These are phyloP conservation scores for Sonneratia alba DNA, from an alignment of 345 rosid genomes.

Conservation along the genomic window DNA sequence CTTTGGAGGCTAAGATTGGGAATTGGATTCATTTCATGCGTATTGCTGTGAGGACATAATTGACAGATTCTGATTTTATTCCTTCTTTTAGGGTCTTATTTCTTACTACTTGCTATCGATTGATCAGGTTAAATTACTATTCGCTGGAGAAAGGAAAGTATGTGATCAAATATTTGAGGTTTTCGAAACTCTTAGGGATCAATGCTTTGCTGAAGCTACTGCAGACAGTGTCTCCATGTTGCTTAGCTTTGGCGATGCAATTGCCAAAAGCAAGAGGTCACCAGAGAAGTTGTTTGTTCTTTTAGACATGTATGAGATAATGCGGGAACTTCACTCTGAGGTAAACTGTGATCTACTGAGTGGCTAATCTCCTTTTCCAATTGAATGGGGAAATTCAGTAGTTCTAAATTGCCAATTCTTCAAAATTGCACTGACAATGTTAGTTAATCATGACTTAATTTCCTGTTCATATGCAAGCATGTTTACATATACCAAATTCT, in stretches of 20 bases:
- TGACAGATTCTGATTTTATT: background rate
- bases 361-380: background rate
- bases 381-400: background rate
- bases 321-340: slow-evolving; percentile 95
- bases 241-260: slow-evolving; percentile 98
- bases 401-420: background rate
- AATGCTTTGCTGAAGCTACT: slow-evolving; percentile 84
- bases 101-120: slow-evolving; percentile 11
- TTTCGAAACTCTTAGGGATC: slow-evolving; percentile 79
- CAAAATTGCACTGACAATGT: background rate
- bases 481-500: background rate
- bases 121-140: slow-evolving; percentile 81
- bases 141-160: slow-evolving; percentile 85
- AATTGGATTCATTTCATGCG: slow-evolving; percentile 99
- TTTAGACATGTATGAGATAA: slow-evolving; percentile 95
- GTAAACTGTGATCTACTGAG: slow-evolving; percentile 27
- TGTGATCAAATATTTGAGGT: slow-evolving; percentile 90
- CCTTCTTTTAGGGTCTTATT: background rate
- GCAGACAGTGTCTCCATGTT: slow-evolving; percentile 74
- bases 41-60: slow-evolving; percentile 64
- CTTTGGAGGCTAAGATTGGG: slow-evolving; percentile 93
- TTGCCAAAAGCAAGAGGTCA: slow-evolving; percentile 94
- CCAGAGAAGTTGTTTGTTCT: slow-evolving; percentile 98
- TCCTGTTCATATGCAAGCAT: background rate
- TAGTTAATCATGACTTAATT: background rate